A percentile compares a stretch with the other conserved stretches of the same genome.
These are phyloP conservation scores for Powellomyces hirtus DNA, from an alignment of 192 early-diverging fungal genomes.

Conservation along the genomic window DNA sequence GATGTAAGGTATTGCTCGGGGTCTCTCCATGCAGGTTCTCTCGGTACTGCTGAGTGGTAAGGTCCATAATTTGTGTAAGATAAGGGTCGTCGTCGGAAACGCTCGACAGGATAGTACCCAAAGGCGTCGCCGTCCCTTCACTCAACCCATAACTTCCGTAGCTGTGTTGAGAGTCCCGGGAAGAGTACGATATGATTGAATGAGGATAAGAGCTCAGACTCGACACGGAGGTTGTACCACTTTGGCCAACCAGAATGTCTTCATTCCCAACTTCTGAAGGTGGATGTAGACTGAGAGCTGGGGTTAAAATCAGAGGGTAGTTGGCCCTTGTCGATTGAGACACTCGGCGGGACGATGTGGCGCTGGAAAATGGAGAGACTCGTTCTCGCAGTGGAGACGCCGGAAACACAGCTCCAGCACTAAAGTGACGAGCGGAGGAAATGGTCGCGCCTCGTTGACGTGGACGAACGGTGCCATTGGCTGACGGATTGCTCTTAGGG, in stretches of 20 bases:
- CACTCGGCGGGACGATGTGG: not conserved
- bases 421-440: not conserved
- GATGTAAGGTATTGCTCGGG: too few relatives aligned
- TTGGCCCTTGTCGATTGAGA: not conserved
- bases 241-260: not conserved
- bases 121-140: not conserved
- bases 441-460: too few relatives aligned
- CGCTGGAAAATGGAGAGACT: not conserved
- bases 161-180: not conserved
- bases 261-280: not conserved
- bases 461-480: too few relatives aligned
- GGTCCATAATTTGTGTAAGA: conserved; percentile 13
- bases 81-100: conserved; percentile 15
- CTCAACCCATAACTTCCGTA: not conserved
- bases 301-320: not conserved
- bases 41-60: conserved; percentile 17
- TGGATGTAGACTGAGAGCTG: not conserved
- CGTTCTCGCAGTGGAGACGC: not conserved
- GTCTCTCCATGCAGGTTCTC: conserved; percentile 2
- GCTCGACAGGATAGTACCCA: not conserved
- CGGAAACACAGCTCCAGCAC: not conserved
- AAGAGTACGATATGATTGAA: not conserved
- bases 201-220: not conserved
- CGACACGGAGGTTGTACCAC: not conserved
- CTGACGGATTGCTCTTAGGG: too few relatives aligned